Evolutionary conservation across 2,329 filamentous ascomycete genomes (phyloP).

Genomic region (Phialocephala sp.): DNA sequence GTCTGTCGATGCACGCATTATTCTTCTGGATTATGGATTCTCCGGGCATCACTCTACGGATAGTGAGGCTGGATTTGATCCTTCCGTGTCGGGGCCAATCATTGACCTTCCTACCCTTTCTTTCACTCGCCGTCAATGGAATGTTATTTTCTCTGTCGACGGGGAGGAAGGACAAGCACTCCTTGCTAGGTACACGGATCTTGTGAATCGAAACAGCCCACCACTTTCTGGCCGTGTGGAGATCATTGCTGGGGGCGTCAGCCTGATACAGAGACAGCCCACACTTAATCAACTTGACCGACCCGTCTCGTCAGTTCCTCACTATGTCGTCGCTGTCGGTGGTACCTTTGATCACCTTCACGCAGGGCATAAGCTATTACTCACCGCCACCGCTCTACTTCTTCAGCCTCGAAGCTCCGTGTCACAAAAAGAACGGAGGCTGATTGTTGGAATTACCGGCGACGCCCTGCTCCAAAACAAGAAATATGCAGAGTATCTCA

Average conservation of each 20-base stretch:
- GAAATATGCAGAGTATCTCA: slow-evolving; percentile 80
- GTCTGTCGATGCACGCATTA: slow-evolving; percentile 76
- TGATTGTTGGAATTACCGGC: slow-evolving; percentile 87
- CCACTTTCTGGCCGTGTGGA: slow-evolving; percentile 58
- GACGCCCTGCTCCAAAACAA: slow-evolving; percentile 88
- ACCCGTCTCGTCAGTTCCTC: slow-evolving; percentile 39
- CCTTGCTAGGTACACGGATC: slow-evolving; percentile 54
- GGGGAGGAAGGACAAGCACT: slow-evolving; percentile 68
- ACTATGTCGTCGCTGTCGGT: slow-evolving; percentile 77
- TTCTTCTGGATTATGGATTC: slow-evolving; percentile 70
- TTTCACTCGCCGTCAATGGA: slow-evolving; percentile 63
- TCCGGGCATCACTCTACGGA: slow-evolving; percentile 50
- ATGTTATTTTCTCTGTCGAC: slow-evolving; percentile 67
- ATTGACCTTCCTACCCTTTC: slow-evolving; percentile 58
- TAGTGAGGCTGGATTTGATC: slow-evolving; percentile 48
- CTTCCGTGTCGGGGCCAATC: slow-evolving; percentile 44
- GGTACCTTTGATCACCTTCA: slow-evolving; percentile 98
- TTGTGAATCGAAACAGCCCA: slow-evolving; percentile 53
- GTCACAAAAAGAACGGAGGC: slow-evolving; percentile 53
- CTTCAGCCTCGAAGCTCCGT: slow-evolving; percentile 55
- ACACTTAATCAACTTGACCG: neutral
- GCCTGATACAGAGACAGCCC: slow-evolving; percentile 45
- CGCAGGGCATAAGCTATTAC: slow-evolving; percentile 91
- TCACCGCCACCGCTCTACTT: slow-evolving; percentile 83
- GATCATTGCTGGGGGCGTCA: slow-evolving; percentile 58